Base-by-base conservation (phyloP, 2,329 filamentous ascomycete genomes). In the Alternaria angustiovoidea region DNA sequence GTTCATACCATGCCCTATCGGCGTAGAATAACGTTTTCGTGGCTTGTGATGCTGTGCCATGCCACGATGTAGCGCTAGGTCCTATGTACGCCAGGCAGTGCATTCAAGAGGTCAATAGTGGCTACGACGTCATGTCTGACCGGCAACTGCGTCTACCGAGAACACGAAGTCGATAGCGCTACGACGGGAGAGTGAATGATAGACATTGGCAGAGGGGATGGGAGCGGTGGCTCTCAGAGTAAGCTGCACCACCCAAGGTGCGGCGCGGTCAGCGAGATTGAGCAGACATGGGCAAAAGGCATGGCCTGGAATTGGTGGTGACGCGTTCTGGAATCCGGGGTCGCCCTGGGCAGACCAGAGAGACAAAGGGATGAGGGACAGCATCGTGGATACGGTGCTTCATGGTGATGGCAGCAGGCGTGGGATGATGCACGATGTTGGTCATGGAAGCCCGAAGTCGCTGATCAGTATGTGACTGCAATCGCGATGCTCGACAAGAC, bases 241-340 rank as follows among this genome's bases (percentile, higher is more conserved):
- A 59, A 57, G 59, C 59, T n/a, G 38, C 14, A 43, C 32, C n/a
- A 18, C 38, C 22, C 51, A 53, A 38, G 39, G 48, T 59, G 59
- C 57, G 55, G 65, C 62, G 36, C 58, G 48, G 63, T 64, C 53
- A 59, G 60, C 53, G 36, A 44, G 41, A 52, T 47, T 51, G 54
- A 51, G 46, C 7, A 51, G 30, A 51, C 32, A 53, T 51, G 44
- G 51, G 48, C 46, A 34, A 38, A 55, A 49, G 51, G n/a, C 58
- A 58, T 55, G 64, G 59, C 59, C 36, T 46, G 54, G 26, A 54
- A 43, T 8, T 36, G 52, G 54, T 53, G 47, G 41, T 54, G 44
- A 60, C 36, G 51, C 47, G 41, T 54, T 57, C 36, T 39, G 42
- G 38, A 51, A 18, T 55, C 55, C 54, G 59, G 58, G 54, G 53